Conservation (phyloP, 2,329 filamentous ascomycete genomes). For the Cryoendolithus antarcticus region DNA sequence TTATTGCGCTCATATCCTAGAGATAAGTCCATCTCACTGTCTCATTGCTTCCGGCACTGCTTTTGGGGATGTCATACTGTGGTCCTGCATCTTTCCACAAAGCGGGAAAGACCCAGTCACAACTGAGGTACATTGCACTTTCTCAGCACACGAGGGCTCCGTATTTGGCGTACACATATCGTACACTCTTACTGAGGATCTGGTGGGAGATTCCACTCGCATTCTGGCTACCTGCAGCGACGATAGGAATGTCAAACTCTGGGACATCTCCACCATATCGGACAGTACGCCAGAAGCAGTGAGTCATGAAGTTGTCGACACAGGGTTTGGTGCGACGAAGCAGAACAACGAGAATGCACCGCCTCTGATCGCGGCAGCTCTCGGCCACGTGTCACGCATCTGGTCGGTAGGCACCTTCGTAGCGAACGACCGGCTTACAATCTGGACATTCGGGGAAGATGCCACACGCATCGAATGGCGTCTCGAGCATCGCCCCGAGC, state of each 20-base stretch:
- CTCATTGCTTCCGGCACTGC: slow-evolving; percentile 81
- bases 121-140: slow-evolving; percentile 41
- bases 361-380: slow-evolving; percentile 50
- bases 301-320: slow-evolving; percentile 24
- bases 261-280: slow-evolving; percentile 58
- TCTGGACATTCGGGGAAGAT: slow-evolving; percentile 80
- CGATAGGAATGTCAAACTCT: slow-evolving; percentile 77
- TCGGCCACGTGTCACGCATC: slow-evolving; percentile 81
- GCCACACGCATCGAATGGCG: slow-evolving; percentile 59
- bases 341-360: slow-evolving; percentile 29
- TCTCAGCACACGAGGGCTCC: slow-evolving; percentile 72
- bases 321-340: slow-evolving; percentile 30
- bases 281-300: slow-evolving; percentile 11
- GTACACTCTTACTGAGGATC: slow-evolving; percentile 27
- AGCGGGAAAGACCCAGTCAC: slow-evolving; percentile 9
- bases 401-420: slow-evolving; percentile 63
- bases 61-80: slow-evolving; percentile 86
- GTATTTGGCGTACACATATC: slow-evolving; percentile 85
- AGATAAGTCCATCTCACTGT: slow-evolving; percentile 45
- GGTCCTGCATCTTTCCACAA: slow-evolving; percentile 48
- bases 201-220: slow-evolving; percentile 30
- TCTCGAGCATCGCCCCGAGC: background rate
- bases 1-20: slow-evolving; percentile 67
- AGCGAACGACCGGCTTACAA: slow-evolving; percentile 24
- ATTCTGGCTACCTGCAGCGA: slow-evolving; percentile 90